Conservation (phyloP, 495 filamentous ascomycete genomes). For the Xylaria sp. region DNA sequence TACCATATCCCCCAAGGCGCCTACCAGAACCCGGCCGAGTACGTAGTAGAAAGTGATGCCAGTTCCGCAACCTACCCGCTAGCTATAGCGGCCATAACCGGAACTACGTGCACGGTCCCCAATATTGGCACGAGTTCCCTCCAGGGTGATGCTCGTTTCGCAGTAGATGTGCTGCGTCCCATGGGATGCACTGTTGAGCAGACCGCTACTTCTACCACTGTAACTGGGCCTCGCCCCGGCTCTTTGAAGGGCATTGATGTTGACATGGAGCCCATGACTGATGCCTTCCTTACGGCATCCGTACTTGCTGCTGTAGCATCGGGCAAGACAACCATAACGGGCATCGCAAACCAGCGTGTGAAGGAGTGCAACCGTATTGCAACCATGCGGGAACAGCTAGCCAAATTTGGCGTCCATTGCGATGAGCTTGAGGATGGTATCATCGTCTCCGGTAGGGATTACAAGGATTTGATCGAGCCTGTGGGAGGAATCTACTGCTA, state of each 20-base stretch:
- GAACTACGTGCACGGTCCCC: slow-evolving; percentile 91
- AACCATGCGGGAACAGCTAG: slow-evolving; percentile 95
- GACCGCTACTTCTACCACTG: slow-evolving; percentile 85
- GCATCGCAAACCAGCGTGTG: slow-evolving; percentile 98
- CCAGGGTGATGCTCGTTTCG: slow-evolving; percentile 96
- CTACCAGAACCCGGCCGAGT: slow-evolving; percentile 86
- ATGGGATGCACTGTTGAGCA: slow-evolving; percentile 96
- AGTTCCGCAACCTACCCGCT: slow-evolving; percentile 98
- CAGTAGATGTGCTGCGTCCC: slow-evolving; percentile 84
- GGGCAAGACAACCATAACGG: slow-evolving; percentile 82
- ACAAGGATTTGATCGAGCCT: slow-evolving; percentile 65
- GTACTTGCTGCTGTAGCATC: slow-evolving; percentile 92
- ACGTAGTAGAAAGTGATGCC: slow-evolving; percentile 95
- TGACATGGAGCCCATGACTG: slow-evolving; percentile 99
- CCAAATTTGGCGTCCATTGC: slow-evolving; percentile 92
- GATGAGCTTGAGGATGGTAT: slow-evolving; percentile 93
- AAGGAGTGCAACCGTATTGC: slow-evolving; percentile 98
- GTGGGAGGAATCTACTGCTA: slow-evolving; percentile 84
- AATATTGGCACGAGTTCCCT: slow-evolving; percentile 93
- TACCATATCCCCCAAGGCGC: slow-evolving; percentile 90
- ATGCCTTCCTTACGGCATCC: slow-evolving; percentile 95
- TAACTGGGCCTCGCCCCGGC: slow-evolving; percentile 82
- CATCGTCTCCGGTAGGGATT: slow-evolving; percentile 74
- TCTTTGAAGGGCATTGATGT: slow-evolving; percentile 73
- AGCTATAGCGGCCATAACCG: slow-evolving; percentile 92